These are phyloP conservation scores for Bipolaris sorokiniana DNA, from an alignment of 2,329 filamentous ascomycete species.

Conservation along the genomic window DNA sequence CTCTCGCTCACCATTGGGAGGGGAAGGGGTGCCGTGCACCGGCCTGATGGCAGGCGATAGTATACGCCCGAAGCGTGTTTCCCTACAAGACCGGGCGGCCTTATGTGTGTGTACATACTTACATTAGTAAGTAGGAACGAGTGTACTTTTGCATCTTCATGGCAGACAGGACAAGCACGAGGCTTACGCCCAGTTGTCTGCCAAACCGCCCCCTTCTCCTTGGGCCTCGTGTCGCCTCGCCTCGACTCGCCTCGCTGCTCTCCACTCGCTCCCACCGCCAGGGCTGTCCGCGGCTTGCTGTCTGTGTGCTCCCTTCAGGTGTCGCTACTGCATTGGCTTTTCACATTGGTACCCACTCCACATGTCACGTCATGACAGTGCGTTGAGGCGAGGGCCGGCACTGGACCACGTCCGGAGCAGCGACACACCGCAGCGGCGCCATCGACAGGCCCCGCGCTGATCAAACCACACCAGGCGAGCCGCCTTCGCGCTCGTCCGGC, in stretches of 20 bases:
- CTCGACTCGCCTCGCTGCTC: too few species aligned
- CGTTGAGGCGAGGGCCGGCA: conserved; percentile 3
- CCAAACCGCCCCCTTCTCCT: background rate
- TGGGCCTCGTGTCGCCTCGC: too few species aligned
- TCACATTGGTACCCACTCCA: background rate
- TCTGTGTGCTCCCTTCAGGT: too few species aligned
- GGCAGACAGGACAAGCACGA: background rate
- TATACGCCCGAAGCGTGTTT: too few species aligned
- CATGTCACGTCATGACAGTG: conserved; percentile 7
- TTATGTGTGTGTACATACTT: too few species aligned
- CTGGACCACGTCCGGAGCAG: conserved; percentile 17
- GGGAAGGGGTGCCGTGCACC: background rate
- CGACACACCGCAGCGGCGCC: conserved; percentile 26
- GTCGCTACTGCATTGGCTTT: background rate
- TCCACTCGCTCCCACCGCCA: too few species aligned
- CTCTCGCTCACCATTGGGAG: too few species aligned
- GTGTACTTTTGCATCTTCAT: too few species aligned
- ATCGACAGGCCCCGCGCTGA: conserved; percentile 29
- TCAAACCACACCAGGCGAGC: conserved; percentile 38
- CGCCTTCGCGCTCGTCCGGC: conserved; percentile 21
- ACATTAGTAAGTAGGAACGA: too few species aligned
- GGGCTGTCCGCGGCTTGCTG: too few species aligned
- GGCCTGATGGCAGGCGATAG: background rate
- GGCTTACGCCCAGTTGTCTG: background rate
- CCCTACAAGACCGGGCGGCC: too few species aligned